Base-by-base conservation (phyloP, 2,329 filamentous ascomycete genomes). In the Phaeosphaeriaceae sp. region DNA sequence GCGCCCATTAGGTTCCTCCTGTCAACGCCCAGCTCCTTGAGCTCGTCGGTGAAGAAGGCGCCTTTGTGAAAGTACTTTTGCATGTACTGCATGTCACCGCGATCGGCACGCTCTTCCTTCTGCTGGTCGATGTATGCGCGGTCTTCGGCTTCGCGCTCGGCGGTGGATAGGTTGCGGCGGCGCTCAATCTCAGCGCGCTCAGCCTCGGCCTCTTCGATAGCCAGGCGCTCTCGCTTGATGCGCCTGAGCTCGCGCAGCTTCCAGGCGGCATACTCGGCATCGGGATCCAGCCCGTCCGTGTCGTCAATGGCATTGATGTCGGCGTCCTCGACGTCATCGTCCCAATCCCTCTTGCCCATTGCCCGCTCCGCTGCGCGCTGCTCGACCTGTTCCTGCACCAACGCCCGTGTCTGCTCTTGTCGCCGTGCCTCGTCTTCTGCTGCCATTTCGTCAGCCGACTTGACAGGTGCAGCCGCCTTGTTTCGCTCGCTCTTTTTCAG, bases 11-110 rank as follows among this genome's bases (percentile, higher is more conserved):
- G 84, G 73, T 97, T 91, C 48, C 95, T 85, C 72, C 89, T 86
- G 62, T 91, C 88, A 47, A 97, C 82, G 0, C 92, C 91, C 62
- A 91, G 88, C 17, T 87, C 88, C 67, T 89, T 87, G 51, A 89
- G 85, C 68, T 96, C 91, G 52, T 93, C 92, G 66, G 90, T 91
- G 82, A 92, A 98, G 81, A 98, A 99, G 17, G 95, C 95, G 49
- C 95, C 95, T 80, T 93, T 94, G 83, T 99, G 95, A 78, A 92
- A 93, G 81, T 98, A 99, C 75, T 93, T 93, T 74, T 97, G 93
- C 91, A 98, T 92, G 76, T 88, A 97, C 1, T 86, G 86, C 84
- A 95, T 92, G 79, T 94, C 90, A 53, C 92, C 92, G 60, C 90
- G 89, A 51, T 83, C 60, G 69, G 91, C 91, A 22, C 83, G 81